phyloP scores from a whole-genome alignment of 2,329 filamentous ascomycete species.

The Hawksworthiomyces lignivorus region DNA sequence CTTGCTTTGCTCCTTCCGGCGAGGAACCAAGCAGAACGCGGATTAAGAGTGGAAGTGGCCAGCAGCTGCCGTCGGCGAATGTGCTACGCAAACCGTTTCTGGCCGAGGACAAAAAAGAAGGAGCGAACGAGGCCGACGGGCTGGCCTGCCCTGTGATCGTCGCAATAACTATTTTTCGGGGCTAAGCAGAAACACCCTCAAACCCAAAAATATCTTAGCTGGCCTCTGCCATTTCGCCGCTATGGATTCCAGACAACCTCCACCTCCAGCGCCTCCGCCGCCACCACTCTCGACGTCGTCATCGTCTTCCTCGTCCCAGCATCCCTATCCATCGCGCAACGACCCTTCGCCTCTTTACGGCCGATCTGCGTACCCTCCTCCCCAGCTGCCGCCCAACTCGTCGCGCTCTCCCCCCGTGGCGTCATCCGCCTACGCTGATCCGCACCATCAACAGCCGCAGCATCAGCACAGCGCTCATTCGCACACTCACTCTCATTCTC shows the following conservation, averaged over 20 bases:
- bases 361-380: constrained; percentile 21
- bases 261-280: constrained; percentile 18
- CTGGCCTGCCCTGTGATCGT: background rate
- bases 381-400: constrained; percentile 9
- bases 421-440: constrained; percentile 21
- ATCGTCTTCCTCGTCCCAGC: constrained; percentile 14
- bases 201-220: background rate
- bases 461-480: background rate
- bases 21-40: background rate
- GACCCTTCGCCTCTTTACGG: constrained; percentile 25
- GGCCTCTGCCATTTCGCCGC: constrained; percentile 20
- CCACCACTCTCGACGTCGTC: constrained; percentile 7
- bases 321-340: constrained; percentile 25
- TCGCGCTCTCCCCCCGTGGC: constrained; percentile 17
- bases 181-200: background rate
- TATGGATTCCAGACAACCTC: constrained; percentile 29
- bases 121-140: background rate
- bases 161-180: background rate
- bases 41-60: constrained; percentile 7
- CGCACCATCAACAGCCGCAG: constrained; percentile 20
- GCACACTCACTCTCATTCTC: constrained; percentile 32
- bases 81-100: constrained; percentile 7
- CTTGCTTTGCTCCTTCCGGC: background rate
- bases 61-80: constrained; percentile 4
- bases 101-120: background rate